Conservation (phyloP, 2,329 filamentous ascomycete genomes). For the Calycina herbarum region DNA sequence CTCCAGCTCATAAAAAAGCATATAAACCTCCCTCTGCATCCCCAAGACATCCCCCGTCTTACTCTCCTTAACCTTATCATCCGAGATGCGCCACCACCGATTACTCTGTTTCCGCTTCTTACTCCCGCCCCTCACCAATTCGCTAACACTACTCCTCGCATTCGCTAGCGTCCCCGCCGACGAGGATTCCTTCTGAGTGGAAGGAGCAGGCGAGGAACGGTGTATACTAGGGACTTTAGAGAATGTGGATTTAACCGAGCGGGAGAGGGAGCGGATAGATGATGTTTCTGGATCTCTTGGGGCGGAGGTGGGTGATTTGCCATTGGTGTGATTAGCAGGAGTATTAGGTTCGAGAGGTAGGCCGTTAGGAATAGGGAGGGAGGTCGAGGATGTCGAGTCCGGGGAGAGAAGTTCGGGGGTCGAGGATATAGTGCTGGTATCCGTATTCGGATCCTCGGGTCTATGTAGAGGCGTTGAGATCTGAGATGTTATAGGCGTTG, state of each 20-base stretch:
- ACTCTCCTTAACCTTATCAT: slow-evolving; percentile 93
- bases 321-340: slow-evolving; percentile 20
- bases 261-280: slow-evolving; percentile 57
- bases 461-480: slow-evolving; percentile 37
- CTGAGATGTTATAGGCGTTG: slow-evolving; percentile 30
- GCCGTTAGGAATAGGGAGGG: slow-evolving; percentile 28
- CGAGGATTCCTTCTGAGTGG: slow-evolving; percentile 8
- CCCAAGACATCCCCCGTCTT: slow-evolving; percentile 87
- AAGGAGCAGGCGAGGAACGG: slow-evolving; percentile 15
- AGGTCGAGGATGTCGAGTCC: slow-evolving; percentile 30
- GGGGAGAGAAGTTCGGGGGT: slow-evolving; percentile 35
- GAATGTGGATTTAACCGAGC: slow-evolving; percentile 55
- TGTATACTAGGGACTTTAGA: slow-evolving; percentile 40
- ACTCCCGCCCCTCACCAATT: slow-evolving; percentile 27
- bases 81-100: slow-evolving; percentile 96
- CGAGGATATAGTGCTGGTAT: slow-evolving; percentile 30
- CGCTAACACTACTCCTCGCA: slow-evolving; percentile 16
- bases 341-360: background rate
- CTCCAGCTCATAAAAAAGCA: slow-evolving; percentile 90
- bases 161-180: background rate
- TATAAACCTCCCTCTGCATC: slow-evolving; percentile 95
- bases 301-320: slow-evolving; percentile 26
- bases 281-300: slow-evolving; percentile 48
- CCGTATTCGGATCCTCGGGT: slow-evolving; percentile 24
- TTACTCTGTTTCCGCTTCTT: slow-evolving; percentile 56